A percentile compares a stretch with the other conserved stretches of the same genome.
Evolutionary conservation across 2,329 filamentous ascomycete species (phyloP).

Genomic region (Colletotrichum falcatum): DNA sequence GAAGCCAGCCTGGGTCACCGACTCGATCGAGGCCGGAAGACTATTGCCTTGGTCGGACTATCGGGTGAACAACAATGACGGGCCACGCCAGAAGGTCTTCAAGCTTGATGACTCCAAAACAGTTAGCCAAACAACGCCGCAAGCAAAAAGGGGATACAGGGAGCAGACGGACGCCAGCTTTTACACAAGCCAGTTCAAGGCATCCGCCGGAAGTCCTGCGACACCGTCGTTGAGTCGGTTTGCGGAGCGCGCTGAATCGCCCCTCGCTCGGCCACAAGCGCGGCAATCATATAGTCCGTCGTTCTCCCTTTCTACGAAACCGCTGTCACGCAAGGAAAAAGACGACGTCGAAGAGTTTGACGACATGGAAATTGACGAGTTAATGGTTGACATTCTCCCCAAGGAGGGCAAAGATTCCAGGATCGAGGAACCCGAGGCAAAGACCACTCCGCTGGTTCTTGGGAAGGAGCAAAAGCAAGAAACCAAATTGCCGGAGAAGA

Average conservation of each 20-base stretch:
- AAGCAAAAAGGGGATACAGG: conserved; percentile 72
- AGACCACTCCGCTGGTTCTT: background rate
- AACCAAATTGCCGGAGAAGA: conserved; percentile 63
- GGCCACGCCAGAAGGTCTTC: conserved; percentile 83
- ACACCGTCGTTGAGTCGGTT: conserved; percentile 48
- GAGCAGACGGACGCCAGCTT: conserved; percentile 87
- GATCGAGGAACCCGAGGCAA: background rate
- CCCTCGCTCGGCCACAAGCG: conserved; percentile 26
- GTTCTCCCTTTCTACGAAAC: conserved; percentile 40
- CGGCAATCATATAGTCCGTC: conserved; percentile 19
- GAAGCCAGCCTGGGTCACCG: conserved; percentile 93
- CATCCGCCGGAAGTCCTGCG: conserved; percentile 39
- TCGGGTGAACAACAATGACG: conserved; percentile 82
- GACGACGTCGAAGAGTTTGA: conserved; percentile 39
- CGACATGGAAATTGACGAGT: conserved; percentile 34
- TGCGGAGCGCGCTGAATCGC: conserved; percentile 47
- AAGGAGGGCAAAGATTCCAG: background rate
- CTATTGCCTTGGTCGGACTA: conserved; percentile 89
- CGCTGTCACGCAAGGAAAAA: conserved; percentile 11
- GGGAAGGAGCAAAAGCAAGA: conserved; percentile 17
- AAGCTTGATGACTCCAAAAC: conserved; percentile 72
- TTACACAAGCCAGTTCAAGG: conserved; percentile 79
- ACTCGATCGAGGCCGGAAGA: conserved; percentile 85
- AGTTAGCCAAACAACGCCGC: conserved; percentile 72
- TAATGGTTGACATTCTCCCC: conserved; percentile 36